Evolutionary conservation across 108 stramenopile genomes (phyloP).

Genomic region (Aurantiochytrium sp.): DNA sequence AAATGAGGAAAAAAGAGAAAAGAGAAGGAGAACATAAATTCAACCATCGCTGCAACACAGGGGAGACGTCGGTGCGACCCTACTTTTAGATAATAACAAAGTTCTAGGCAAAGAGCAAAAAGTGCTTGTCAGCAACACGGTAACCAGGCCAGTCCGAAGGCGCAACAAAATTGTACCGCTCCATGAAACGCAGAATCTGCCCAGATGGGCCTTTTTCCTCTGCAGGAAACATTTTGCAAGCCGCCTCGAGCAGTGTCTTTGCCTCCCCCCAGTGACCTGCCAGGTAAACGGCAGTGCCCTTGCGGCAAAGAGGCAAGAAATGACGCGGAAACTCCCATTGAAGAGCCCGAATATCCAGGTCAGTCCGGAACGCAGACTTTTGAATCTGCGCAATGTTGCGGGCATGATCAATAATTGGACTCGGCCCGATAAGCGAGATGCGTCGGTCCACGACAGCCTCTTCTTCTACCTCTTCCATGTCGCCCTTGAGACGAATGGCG

Average conservation of each 20-base stretch:
- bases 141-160: constrained; percentile 38
- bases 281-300: constrained; percentile 26
- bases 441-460: not conserved
- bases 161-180: not conserved
- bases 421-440: not conserved
- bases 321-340: constrained; percentile 6
- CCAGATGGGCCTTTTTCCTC: constrained; percentile 25
- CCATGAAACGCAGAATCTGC: constrained; percentile 22
- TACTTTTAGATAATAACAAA: too few species aligned
- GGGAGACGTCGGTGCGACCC: too few species aligned
- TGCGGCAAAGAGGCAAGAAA: constrained; percentile 20
- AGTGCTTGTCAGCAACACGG: not conserved
- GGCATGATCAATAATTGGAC: not conserved
- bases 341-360: not conserved
- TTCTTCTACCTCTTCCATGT: not conserved
- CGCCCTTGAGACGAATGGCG: not conserved
- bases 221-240: not conserved
- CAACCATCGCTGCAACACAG: too few species aligned
- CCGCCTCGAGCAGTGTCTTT: constrained; percentile 17
- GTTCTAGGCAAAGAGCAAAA: too few species aligned
- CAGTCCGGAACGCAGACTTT: constrained; percentile 8
- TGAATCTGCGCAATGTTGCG: not conserved
- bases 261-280: constrained; percentile 35
- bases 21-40: too few species aligned
- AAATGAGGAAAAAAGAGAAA: too few species aligned